A percentile compares a stretch with the other conserved stretches of the same genome.
Conservation (phyloP, 805 yeast species). For the Candida endomychidarum region DNA sequence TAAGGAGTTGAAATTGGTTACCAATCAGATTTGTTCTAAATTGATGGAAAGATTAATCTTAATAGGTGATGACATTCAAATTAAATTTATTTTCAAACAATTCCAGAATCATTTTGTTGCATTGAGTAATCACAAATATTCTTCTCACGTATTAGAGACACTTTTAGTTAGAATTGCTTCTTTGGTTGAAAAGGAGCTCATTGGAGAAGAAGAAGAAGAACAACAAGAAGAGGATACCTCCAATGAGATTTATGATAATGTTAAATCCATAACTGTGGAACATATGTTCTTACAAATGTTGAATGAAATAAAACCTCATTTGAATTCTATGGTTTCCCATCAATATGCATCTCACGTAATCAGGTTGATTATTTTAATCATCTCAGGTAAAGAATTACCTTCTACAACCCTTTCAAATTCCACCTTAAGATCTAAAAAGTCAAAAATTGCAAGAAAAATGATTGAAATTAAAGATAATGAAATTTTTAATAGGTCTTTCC, state of each 20-base stretch:
- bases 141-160: constrained; percentile 93
- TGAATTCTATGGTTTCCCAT: constrained; percentile 62
- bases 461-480: constrained; percentile 80
- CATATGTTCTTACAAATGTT: constrained; percentile 62
- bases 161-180: constrained; percentile 73
- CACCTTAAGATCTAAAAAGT: constrained; percentile 75
- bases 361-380: constrained; percentile 65
- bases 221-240: constrained; percentile 26
- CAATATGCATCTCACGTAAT: constrained; percentile 89
- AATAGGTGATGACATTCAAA: constrained; percentile 60
- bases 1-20: constrained; percentile 86
- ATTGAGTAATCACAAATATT: constrained; percentile 80
- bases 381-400: constrained; percentile 78
- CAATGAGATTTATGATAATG: constrained; percentile 32
- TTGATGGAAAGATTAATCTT: constrained; percentile 84
- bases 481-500: constrained; percentile 65
- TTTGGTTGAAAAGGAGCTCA: constrained; percentile 68
- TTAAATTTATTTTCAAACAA: constrained; percentile 62
- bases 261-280: constrained; percentile 57
- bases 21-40: constrained; percentile 93
- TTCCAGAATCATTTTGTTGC: constrained; percentile 76
- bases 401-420: constrained; percentile 68
- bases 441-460: constrained; percentile 90
- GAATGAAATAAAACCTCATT: constrained; percentile 61
- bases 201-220: constrained; percentile 40